Base-by-base conservation (phyloP, 768 basidiomycete genomes). In the Boletus rex-veris region DNA sequence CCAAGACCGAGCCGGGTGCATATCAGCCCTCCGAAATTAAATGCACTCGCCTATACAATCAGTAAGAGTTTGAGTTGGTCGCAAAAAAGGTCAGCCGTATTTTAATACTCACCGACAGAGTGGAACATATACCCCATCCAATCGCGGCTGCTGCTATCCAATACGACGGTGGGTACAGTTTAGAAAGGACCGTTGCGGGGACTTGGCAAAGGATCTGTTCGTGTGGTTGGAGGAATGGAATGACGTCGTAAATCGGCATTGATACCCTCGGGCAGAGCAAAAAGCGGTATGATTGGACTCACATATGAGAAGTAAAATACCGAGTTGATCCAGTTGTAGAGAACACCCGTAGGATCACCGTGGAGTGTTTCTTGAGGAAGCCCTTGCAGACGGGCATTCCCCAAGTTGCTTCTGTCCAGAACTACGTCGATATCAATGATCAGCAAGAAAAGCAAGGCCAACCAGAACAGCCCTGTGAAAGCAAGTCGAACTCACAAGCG, bases 221-320 rank as follows among this genome's bases (percentile, higher is more conserved):
- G 14, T 0, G 7, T 5, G 2, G 7, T 44, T 38, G 3, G 18
- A 8, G 11, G 28, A 15, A 33, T 18, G 10, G 15, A 44, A 38
- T 18, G 21, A 16, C 7, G n/a, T 28, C 4, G 35, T 21, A 42
- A 28, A 19, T 41, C 26, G 50, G 44, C n/a, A 36, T 18, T 26
- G 26, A 8, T 26, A 26, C 5, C 24, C 1, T 33, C 31, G 31
- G 11, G 33, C 12, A 38, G n/a, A 38, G 37, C 7, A 16, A 33
- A 33, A 42, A 48, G 24, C 1, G 30, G 15, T 21, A 33, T 12
- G 21, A 24, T 2, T 18, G 7, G 36, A 72, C 80, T 53, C 53
- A 85, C 88, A 61, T 90, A 91, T 56, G 90, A 80, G 63, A 91
- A 84, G 74, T 84, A 91, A 71, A 91, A 92, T 6, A 77, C 77